phyloP scores from a whole-genome alignment of 1,139 yeast genomes.

The Saccharomyces hybrid region DNA sequence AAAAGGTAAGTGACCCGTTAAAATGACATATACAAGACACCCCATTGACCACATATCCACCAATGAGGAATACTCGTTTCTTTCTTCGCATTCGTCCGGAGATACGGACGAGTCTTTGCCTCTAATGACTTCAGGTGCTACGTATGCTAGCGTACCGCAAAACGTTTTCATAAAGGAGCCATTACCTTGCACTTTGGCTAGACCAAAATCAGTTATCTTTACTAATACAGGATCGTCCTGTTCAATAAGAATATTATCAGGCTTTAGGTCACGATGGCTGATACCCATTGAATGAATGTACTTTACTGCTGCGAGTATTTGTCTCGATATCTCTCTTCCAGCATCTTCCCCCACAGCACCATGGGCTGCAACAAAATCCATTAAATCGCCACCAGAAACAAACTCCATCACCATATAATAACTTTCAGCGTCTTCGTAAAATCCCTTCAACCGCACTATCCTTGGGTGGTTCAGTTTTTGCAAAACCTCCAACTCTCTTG shows the following conservation, averaged over 20 bases:
- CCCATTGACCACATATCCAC: conserved; percentile 98
- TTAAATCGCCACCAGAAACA: conserved; percentile 91
- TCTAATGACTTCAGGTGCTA: conserved; percentile 89
- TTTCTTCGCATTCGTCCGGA: conserved; percentile 22
- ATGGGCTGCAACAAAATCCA: conserved; percentile 89
- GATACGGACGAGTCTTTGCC: conserved; percentile 44
- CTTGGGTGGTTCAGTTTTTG: conserved; percentile 74
- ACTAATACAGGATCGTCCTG: conserved; percentile 86
- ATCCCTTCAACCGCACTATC: conserved; percentile 73
- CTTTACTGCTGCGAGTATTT: conserved; percentile 72
- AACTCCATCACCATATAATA: conserved; percentile 91
- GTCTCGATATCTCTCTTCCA: conserved; percentile 75
- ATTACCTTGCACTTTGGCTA: conserved; percentile 73
- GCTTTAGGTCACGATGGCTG: conserved; percentile 88
- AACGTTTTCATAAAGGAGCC: conserved; percentile 79
- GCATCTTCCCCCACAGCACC: conserved; percentile 91
- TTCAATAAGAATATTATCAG: conserved; percentile 84
- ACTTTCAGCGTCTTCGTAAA: conserved; percentile 72
- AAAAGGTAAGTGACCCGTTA: conserved; percentile 90
- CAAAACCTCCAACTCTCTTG: conserved; percentile 76
- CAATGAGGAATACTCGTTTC: conserved; percentile 62
- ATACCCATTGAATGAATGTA: conserved; percentile 87
- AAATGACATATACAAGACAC: conserved; percentile 78
- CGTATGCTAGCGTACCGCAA: conserved; percentile 84
- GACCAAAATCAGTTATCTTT: conserved; percentile 88